Conservation (phyloP, 208 protist genomes). For the Acanthamoeba comandoni region DNA sequence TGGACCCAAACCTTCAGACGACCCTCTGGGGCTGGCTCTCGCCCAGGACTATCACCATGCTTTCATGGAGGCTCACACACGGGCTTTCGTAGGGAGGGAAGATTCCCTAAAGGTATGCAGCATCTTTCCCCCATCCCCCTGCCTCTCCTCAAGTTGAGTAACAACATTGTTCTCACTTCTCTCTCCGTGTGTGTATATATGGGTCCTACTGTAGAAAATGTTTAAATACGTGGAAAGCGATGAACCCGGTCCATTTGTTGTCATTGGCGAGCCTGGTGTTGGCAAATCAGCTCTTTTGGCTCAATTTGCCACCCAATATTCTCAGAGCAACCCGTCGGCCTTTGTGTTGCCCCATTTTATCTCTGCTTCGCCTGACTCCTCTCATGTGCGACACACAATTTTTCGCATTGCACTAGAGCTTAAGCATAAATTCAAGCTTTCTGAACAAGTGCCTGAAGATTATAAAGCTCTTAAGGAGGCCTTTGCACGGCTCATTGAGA, state of each 20-base stretch:
- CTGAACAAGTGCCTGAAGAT: constrained; percentile 63
- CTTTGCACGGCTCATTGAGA: constrained; percentile 41
- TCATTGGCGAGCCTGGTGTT: constrained; percentile 77
- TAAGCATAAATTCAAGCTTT: neutral
- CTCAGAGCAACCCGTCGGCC: constrained; percentile 9
- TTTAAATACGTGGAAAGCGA: constrained; percentile 75
- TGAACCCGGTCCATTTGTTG: constrained; percentile 75
- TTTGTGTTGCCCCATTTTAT: constrained; percentile 72
- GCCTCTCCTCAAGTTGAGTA: no score
- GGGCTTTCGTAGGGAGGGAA: constrained; percentile 80
- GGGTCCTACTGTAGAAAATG: constrained; percentile 32
- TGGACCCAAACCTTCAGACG: neutral
- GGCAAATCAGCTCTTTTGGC: constrained; percentile 82
- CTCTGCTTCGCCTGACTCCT: constrained; percentile 21
- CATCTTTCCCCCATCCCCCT: neutral
- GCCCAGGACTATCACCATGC: constrained; percentile 75
- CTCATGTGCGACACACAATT: constrained; percentile 69
- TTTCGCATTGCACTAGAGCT: constrained; percentile 68
- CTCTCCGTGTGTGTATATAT: no score
- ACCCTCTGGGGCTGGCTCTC: constrained; percentile 6
- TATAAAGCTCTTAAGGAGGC: constrained; percentile 50
- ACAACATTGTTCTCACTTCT: no score
- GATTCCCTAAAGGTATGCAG: constrained; percentile 70
- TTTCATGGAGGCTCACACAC: constrained; percentile 56
- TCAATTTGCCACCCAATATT: constrained; percentile 61